phyloP scores from a whole-genome alignment of 352 stramenopile species.

The Pythium brachiatum region DNA sequence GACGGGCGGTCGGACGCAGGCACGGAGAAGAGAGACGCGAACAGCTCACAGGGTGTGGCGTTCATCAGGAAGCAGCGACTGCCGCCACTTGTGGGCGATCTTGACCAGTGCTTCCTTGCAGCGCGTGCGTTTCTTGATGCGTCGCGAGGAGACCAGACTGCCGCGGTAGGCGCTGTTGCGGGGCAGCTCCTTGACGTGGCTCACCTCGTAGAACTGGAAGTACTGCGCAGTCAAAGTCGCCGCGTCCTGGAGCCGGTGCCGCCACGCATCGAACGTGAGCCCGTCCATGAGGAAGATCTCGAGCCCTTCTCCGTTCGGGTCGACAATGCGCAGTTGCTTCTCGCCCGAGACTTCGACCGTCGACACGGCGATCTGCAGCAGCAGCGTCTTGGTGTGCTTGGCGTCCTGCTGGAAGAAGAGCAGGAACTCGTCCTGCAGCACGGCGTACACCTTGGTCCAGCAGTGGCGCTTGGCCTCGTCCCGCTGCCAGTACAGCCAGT shows the following conservation, averaged over 20 bases:
- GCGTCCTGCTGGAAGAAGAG: conserved; percentile 69
- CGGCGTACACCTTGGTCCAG: conserved; percentile 82
- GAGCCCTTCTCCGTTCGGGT: conserved; percentile 74
- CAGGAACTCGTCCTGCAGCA: conserved; percentile 79
- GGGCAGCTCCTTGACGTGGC: conserved; percentile 49
- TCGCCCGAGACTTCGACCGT: conserved; percentile 66
- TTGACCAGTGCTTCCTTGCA: conserved; percentile 47
- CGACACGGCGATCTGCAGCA: conserved; percentile 74
- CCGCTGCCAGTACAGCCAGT: conserved; percentile 86
- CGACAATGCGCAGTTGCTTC: conserved; percentile 59
- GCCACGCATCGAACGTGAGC: conserved; percentile 49
- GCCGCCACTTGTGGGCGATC: conserved; percentile 36
- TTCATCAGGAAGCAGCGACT: conserved; percentile 20
- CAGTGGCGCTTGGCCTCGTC: conserved; percentile 59
- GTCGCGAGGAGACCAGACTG: conserved; percentile 63
- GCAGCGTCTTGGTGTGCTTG: conserved; percentile 49
- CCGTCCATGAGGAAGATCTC: conserved; percentile 71
- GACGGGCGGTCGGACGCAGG: neutral
- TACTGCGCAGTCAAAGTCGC: conserved; percentile 57
- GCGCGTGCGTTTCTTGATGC: conserved; percentile 42
- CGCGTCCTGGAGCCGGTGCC: conserved; percentile 55
- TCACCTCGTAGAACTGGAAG: conserved; percentile 54
- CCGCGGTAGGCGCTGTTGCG: conserved; percentile 63
- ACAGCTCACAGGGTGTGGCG: conserved; percentile 20
- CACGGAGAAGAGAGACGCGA: neutral